These are phyloP conservation scores for Heliocybe sulcata DNA, from an alignment of 1,284 basidiomycete genomes.

Conservation along the genomic window DNA sequence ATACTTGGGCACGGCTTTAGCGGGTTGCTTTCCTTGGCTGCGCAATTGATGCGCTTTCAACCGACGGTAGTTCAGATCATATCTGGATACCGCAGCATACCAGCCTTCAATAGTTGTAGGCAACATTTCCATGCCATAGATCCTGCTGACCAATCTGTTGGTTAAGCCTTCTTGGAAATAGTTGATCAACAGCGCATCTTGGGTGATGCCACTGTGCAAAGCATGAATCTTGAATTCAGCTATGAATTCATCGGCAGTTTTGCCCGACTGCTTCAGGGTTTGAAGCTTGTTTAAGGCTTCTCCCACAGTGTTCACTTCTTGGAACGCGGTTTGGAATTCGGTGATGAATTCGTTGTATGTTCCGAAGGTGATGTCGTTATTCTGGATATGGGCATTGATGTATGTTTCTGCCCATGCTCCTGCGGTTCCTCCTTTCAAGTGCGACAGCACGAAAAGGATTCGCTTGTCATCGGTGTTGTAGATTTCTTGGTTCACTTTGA, in stretches of 20 bases:
- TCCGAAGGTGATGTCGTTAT: neutral
- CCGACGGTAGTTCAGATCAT: neutral
- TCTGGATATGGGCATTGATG: neutral
- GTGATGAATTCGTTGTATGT: neutral
- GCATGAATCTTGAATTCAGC: neutral
- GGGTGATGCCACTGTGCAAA: neutral
- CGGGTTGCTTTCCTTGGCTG: neutral
- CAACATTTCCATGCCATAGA: neutral
- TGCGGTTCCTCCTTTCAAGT: neutral
- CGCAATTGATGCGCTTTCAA: neutral
- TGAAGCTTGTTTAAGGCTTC: neutral
- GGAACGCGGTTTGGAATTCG: neutral
- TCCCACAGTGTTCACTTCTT: neutral
- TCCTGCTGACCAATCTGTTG: neutral
- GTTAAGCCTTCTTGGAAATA: neutral
- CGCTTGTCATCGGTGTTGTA: neutral
- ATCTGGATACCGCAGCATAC: neutral
- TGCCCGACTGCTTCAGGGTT: neutral
- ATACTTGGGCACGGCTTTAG: neutral
- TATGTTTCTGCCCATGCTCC: neutral
- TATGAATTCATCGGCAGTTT: neutral
- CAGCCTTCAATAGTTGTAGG: neutral
- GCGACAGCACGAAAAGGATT: neutral
- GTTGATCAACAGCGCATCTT: neutral
- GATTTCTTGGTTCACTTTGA: neutral